phyloP scores from a whole-genome alignment of 1,139 yeast species.

The Kluyveromyces sp. region DNA sequence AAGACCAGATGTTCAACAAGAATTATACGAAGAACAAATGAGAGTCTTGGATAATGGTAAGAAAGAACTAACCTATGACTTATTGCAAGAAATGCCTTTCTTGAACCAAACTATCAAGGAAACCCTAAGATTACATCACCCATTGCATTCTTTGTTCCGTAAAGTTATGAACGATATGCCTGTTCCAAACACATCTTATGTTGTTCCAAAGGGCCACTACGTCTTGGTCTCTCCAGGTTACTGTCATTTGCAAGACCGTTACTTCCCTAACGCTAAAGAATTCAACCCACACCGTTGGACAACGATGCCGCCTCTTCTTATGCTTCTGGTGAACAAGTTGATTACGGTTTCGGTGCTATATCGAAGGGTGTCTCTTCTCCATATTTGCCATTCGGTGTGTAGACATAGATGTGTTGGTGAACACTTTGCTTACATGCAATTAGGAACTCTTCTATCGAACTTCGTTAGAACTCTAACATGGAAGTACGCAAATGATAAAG shows the following conservation, averaged over 20 bases:
- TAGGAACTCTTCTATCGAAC: slow-evolving; percentile 76
- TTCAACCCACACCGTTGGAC: slow-evolving; percentile 88
- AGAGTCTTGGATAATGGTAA: slow-evolving; percentile 50
- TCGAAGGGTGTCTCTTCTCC: slow-evolving; percentile 95
- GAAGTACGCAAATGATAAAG: slow-evolving; percentile 50
- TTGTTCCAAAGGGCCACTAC: slow-evolving; percentile 84
- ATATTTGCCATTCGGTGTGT: slow-evolving; percentile 97
- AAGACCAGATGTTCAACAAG: slow-evolving; percentile 75
- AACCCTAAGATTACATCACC: slow-evolving; percentile 91
- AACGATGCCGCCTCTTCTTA: slow-evolving; percentile 36
- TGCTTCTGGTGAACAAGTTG: slow-evolving; percentile 49
- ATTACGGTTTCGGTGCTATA: slow-evolving; percentile 92
- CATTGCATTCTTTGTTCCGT: slow-evolving; percentile 92
- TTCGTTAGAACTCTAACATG: slow-evolving; percentile 72
- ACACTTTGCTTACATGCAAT: slow-evolving; percentile 92
- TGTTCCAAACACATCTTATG: slow-evolving; percentile 71
- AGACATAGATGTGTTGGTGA: slow-evolving; percentile 99
- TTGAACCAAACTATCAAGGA: slow-evolving; percentile 81
- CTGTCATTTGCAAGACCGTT: slow-evolving; percentile 67
- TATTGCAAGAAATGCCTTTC: slow-evolving; percentile 71
- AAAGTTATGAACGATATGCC: slow-evolving; percentile 72
- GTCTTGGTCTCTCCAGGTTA: slow-evolving; percentile 93
- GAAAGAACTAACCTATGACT: slow-evolving; percentile 67
- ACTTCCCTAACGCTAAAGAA: slow-evolving; percentile 62
- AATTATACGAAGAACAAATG: slow-evolving; percentile 65